Percentiles rank a stretch among this genome's conserved stretches.
Conservation (phyloP, 192 early-diverging fungal genomes). For the Coemansia sp. region DNA sequence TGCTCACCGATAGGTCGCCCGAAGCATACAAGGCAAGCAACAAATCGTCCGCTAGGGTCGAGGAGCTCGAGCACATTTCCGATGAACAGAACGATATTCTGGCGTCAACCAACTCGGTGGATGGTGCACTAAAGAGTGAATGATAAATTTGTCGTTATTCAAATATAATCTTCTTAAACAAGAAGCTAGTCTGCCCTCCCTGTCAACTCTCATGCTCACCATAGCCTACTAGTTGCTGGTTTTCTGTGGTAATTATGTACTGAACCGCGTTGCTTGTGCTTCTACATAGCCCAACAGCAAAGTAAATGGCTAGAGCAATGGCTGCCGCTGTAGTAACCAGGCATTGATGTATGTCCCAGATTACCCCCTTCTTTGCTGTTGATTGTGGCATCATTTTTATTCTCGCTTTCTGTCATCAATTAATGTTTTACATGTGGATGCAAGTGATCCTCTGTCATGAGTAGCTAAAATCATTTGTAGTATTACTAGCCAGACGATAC, state of each 20-base stretch:
- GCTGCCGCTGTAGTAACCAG: no score
- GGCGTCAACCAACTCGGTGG: constrained; percentile 6
- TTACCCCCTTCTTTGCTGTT: no score
- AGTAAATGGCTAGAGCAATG: neutral
- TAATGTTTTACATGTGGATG: no score
- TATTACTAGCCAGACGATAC: no score
- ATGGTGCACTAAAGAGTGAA: no score
- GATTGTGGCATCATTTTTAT: no score
- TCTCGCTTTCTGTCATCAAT: no score
- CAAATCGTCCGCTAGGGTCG: constrained; percentile 15
- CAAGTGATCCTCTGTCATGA: no score
- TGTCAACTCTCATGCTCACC: no score
- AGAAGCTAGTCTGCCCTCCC: no score
- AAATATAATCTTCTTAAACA: neutral
- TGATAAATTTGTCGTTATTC: neutral
- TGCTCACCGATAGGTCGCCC: constrained; percentile 38
- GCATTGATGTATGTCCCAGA: no score
- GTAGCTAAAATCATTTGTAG: no score
- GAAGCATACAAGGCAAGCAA: constrained; percentile 28
- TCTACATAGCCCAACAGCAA: neutral
- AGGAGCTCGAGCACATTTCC: constrained; percentile 20
- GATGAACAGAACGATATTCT: constrained; percentile 50
- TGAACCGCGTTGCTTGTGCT: neutral
- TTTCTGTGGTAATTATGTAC: neutral
- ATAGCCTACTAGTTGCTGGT: neutral